phyloP scores from a whole-genome alignment of 805 yeast genomes.

The Teunomyces gatunensis region DNA sequence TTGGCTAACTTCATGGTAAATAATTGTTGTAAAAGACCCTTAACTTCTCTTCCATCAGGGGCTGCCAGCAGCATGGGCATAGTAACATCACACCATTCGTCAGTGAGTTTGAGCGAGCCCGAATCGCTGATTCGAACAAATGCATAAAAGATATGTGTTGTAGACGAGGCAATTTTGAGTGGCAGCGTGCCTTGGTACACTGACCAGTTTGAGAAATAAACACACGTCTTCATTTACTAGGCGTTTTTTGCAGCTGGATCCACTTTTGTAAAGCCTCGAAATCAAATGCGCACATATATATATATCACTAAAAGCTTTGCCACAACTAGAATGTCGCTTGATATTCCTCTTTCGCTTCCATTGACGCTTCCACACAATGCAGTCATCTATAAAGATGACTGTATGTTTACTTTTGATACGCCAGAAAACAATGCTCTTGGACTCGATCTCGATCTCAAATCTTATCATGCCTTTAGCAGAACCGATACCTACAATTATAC shows the following conservation, averaged over 20 bases:
- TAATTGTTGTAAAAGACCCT: slow-evolving; percentile 54
- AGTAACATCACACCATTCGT: slow-evolving; percentile 64
- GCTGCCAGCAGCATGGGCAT: slow-evolving; percentile 28
- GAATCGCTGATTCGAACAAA: slow-evolving; percentile 61
- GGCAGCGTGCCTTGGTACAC: slow-evolving; percentile 50
- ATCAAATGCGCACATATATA: not conserved
- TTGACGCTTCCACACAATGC: slow-evolving; percentile 16
- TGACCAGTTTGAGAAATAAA: slow-evolving; percentile 55
- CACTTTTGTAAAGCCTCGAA: not conserved
- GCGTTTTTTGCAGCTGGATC: not conserved
- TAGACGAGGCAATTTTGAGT: slow-evolving; percentile 53
- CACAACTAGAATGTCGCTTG: slow-evolving; percentile 5
- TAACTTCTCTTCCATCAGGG: slow-evolving; percentile 11
- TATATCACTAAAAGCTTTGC: not conserved
- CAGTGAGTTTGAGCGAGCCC: slow-evolving; percentile 56
- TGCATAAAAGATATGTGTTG: slow-evolving; percentile 77
- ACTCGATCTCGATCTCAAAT: slow-evolving; percentile 69
- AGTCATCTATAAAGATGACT: slow-evolving; percentile 79
- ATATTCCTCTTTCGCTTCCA: slow-evolving; percentile 17
- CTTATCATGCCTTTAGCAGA: slow-evolving; percentile 70
- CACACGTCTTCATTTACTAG: slow-evolving; percentile 14
- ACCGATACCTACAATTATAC: slow-evolving; percentile 47
- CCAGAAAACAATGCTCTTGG: slow-evolving; percentile 52
- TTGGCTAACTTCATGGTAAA: slow-evolving; percentile 41
- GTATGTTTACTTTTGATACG: slow-evolving; percentile 81